phyloP scores from a whole-genome alignment of 306 rosid genomes.

The Inga leiocalycina region DNA sequence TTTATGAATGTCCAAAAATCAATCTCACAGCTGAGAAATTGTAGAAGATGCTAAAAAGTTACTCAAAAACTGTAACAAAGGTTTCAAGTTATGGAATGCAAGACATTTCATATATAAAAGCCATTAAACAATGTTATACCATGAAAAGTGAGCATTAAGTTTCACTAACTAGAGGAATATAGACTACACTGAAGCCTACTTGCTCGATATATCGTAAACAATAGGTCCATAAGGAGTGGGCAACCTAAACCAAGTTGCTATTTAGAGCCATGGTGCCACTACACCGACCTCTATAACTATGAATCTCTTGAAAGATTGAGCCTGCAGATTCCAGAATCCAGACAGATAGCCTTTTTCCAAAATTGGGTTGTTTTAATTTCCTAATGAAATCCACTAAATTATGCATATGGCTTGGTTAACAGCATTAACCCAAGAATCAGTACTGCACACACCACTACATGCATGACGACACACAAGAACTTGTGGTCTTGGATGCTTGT shows the following conservation, averaged over 20 bases:
- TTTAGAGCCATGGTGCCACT: slow-evolving; percentile 49
- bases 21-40: no score
- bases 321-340: slow-evolving; percentile 34
- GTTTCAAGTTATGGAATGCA: neutral
- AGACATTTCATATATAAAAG: neutral
- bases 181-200: neutral
- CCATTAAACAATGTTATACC: neutral
- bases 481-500: neutral
- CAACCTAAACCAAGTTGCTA: slow-evolving; percentile 51
- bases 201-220: slow-evolving; percentile 25
- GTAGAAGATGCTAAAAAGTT: neutral
- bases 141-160: neutral
- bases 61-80: neutral
- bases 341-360: slow-evolving; percentile 29
- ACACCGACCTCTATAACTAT: slow-evolving; percentile 35
- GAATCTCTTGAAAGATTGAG: slow-evolving; percentile 32
- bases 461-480: neutral
- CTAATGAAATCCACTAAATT: slow-evolving; percentile 1
- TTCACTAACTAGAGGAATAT: slow-evolving; percentile 12
- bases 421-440: slow-evolving; percentile 5
- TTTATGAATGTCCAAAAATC: neutral
- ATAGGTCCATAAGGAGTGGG: slow-evolving; percentile 44
- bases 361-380: slow-evolving; percentile 31
- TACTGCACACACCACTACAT: neutral
- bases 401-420: neutral